A percentile compares a stretch with the other conserved stretches of the same genome.
phyloP scores from a whole-genome alignment of 202 grass and related monocot species.

The Saccharum hybrid region DNA sequence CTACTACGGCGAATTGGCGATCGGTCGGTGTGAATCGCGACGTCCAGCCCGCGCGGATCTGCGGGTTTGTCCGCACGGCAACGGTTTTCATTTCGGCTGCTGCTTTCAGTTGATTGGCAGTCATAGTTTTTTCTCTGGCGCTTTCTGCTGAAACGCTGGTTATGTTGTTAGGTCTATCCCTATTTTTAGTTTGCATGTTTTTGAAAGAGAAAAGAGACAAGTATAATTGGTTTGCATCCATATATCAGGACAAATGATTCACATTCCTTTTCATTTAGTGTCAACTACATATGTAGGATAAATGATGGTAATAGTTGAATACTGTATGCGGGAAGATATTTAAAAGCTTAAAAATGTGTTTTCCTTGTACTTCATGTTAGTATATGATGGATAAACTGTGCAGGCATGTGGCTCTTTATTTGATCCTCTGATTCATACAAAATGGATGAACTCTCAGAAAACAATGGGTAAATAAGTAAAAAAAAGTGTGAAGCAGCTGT shows the following conservation, averaged over 20 bases:
- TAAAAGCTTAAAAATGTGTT: neutral
- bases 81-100: conserved; percentile 8
- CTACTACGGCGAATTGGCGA: neutral
- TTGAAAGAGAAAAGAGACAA: neutral
- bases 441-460: conserved; percentile 87
- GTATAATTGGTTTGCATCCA: neutral
- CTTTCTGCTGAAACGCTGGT: neutral
- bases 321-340: neutral
- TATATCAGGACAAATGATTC: neutral
- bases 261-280: conserved; percentile 19
- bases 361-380: conserved; percentile 25
- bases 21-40: conserved; percentile 25
- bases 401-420: conserved; percentile 70
- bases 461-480: conserved; percentile 61
- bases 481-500: conserved; percentile 73
- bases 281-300: neutral
- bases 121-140: neutral
- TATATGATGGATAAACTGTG: conserved; percentile 30
- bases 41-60: conserved; percentile 18
- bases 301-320: neutral
- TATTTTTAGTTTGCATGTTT: conserved; percentile 2
- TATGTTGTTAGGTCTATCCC: neutral
- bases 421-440: conserved; percentile 55
- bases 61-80: neutral
- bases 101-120: conserved; percentile 12